Base-by-base conservation (phyloP, 129 eudicot genomes). In the Glebionis coronaria region DNA sequence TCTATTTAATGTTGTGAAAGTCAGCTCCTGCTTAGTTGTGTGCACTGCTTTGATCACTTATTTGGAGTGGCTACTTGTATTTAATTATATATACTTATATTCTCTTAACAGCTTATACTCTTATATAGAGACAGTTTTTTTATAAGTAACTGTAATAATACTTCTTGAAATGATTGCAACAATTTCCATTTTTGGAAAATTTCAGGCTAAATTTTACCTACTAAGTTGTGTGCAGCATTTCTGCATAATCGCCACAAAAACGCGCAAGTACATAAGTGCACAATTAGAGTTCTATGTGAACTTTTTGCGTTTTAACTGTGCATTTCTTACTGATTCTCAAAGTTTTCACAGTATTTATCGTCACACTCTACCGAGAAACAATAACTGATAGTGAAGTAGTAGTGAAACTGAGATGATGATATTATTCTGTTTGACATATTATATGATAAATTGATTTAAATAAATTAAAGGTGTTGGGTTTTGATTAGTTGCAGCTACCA, bases 11-110 rank as follows among this genome's bases (percentile, higher is more conserved):
- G 19, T 29, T 21, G 47, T 72, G 55, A 61, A 79, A 73, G 84
- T 80, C 84, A 79, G 76, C 75, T 73, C 68, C 69, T 79, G 69
- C 51, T 57, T 78, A 67, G 82, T 73, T 72, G 83, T 66, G 77
- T 70, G 79, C 77, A 51, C 50, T 69, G 65, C 70, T 55, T 35
- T 35, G 29, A 69, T 78, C 63, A 62, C 56, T 79, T 73, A 54
- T 60, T 73, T 67, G 20, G 56, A 72, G 73, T 72, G 65, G 47
- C 75, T 55, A 68, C 63, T 70, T 70, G 72, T 70, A 29, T 73
- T 61, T 66, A 65, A 53, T 23, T 47, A 46, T 60, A 19, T 18
- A 57, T 72, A 15, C 3, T 13, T 21, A 70, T 70, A 50, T 23
- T n/a, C 44, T n/a, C 51, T 46, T 19, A 72, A 68, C 78, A 72